Evolutionary conservation across 176 grass and related monocot genomes (phyloP).

Genomic region (Themeda triandra): DNA sequence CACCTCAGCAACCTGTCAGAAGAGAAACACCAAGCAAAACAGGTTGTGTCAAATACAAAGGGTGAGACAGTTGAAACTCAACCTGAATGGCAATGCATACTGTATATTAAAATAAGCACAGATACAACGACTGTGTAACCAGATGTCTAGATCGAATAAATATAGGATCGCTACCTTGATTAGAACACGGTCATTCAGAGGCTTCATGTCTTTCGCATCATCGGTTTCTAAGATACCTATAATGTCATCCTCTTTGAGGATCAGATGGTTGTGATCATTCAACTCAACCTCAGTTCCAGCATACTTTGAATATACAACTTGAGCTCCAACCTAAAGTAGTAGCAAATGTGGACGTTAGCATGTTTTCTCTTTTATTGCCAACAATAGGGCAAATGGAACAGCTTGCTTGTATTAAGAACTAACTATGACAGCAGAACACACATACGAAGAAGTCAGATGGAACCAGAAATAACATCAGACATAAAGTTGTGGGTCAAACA

Average conservation of each 20-base stretch:
- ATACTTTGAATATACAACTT: slow-evolving; percentile 76
- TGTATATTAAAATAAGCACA: not conserved
- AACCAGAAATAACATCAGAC: not conserved
- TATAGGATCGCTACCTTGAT: slow-evolving; percentile 45
- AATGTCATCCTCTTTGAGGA: slow-evolving; percentile 85
- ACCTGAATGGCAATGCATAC: not conserved
- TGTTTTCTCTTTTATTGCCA: not conserved
- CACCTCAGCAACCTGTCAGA: slow-evolving; percentile 62
- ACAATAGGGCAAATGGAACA: not conserved
- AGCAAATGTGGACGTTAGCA: slow-evolving; percentile 3
- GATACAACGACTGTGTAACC: not conserved
- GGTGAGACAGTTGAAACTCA: too few species aligned
- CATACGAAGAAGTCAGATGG: too few species aligned
- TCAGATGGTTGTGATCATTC: slow-evolving; percentile 65
- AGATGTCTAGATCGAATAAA: slow-evolving; percentile 17
- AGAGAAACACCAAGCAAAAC: not conserved
- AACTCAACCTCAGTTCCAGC: slow-evolving; percentile 89
- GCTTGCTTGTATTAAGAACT: not conserved
- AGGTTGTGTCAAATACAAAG: not conserved
- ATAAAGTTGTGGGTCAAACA: not conserved
- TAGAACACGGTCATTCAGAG: slow-evolving; percentile 64
- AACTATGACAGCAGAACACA: not conserved
- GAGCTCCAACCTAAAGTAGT: slow-evolving; percentile 48
- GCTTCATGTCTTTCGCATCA: slow-evolving; percentile 74
- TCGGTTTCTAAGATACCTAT: slow-evolving; percentile 68